These are phyloP conservation scores for Colletotrichum sp. DNA, from an alignment of 2,329 filamentous ascomycete species.

Conservation along the genomic window DNA sequence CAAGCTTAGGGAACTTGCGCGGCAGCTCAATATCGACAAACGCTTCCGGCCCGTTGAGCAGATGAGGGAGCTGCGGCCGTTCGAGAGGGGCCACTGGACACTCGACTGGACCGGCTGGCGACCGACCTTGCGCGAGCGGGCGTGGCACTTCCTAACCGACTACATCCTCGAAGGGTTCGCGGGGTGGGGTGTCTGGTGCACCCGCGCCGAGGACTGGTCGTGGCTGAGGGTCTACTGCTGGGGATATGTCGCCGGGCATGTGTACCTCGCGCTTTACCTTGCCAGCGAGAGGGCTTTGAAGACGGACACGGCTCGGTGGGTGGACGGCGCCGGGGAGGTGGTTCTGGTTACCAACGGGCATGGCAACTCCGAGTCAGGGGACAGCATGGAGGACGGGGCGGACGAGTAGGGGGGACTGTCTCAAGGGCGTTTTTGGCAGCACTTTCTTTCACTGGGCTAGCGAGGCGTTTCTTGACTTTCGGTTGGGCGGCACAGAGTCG, in stretches of 20 bases:
- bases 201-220: conserved; percentile 44
- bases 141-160: conserved; percentile 68
- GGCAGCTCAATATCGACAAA: conserved; percentile 53
- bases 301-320: conserved; percentile 65
- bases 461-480: background rate
- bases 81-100: conserved; percentile 82
- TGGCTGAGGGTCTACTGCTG: conserved; percentile 76
- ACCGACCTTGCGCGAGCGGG: conserved; percentile 46
- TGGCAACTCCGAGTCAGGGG: conserved; percentile 12
- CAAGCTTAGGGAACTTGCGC: conserved; percentile 56
- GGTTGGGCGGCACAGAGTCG: background rate
- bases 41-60: conserved; percentile 54
- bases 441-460: background rate
- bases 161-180: conserved; percentile 63
- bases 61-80: conserved; percentile 50
- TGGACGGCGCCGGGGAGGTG: conserved; percentile 66
- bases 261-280: conserved; percentile 77
- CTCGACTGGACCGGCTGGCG: conserved; percentile 65
- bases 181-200: conserved; percentile 72
- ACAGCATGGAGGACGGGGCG: conserved; percentile 6
- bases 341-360: conserved; percentile 36
- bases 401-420: background rate
- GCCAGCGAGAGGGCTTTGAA: conserved; percentile 70
- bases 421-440: background rate
- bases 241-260: conserved; percentile 73